Conservation (phyloP, 2,329 filamentous ascomycete species). For the Trichophyton benhamiae region DNA sequence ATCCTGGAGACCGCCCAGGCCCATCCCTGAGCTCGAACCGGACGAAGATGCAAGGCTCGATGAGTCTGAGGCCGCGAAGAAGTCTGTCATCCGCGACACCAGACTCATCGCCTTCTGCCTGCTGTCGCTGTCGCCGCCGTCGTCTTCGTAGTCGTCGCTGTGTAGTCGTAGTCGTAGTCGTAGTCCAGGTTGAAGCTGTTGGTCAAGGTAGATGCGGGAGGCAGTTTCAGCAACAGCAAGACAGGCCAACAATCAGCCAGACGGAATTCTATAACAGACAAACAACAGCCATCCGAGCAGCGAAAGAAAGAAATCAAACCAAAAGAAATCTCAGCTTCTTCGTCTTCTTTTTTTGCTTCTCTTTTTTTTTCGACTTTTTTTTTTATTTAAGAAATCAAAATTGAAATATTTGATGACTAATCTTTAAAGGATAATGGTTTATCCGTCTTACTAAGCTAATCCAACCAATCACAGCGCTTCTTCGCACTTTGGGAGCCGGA, state of each 20-base stretch:
- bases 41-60: constrained; percentile 23
- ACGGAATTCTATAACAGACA: too few relatives aligned
- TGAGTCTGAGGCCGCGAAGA: constrained; percentile 35
- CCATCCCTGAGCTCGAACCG: background rate
- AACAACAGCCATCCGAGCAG: background rate
- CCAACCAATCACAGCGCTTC: background rate
- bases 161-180: too few relatives aligned
- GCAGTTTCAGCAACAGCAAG: too few relatives aligned
- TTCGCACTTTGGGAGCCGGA: background rate
- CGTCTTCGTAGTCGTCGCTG: too few relatives aligned
- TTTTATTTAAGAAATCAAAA: background rate
- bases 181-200: too few relatives aligned
- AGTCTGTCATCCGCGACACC: constrained; percentile 41
- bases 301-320: background rate
- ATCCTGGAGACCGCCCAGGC: too few relatives aligned
- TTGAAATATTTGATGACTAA: too few relatives aligned
- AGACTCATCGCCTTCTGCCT: constrained; percentile 42
- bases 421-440: background rate
- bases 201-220: too few relatives aligned
- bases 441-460: background rate
- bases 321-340: too few relatives aligned
- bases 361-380: background rate
- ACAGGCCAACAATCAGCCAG: too few relatives aligned
- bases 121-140: too few relatives aligned
- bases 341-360: too few relatives aligned